These are phyloP conservation scores for Adansonia rubrostipa DNA, from an alignment of 441 rosid species.

Conservation along the genomic window DNA sequence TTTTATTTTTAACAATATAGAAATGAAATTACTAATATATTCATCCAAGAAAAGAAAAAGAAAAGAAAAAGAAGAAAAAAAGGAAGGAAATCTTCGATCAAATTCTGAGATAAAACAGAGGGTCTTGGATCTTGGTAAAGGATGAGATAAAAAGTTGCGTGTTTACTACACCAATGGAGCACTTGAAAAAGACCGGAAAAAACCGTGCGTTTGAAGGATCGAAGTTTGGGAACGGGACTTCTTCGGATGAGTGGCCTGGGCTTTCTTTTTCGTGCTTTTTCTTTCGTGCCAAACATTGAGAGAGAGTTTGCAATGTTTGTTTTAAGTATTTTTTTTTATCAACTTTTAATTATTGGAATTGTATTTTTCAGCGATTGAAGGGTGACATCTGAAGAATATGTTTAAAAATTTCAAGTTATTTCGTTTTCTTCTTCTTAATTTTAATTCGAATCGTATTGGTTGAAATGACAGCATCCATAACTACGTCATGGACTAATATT, in stretches of 20 bases:
- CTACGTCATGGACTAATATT: background rate
- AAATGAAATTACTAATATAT: background rate
- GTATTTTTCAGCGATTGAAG: background rate
- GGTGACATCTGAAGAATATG: background rate
- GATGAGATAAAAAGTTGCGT: conserved; percentile 2
- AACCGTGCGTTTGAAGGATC: conserved; percentile 4
- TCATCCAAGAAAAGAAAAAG: background rate
- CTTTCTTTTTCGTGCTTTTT: background rate
- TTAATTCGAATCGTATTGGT: background rate
- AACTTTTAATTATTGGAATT: background rate
- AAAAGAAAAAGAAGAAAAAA: background rate
- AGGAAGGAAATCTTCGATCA: background rate
- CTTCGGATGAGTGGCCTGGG: background rate
- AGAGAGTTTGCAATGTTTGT: background rate
- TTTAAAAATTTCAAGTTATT: background rate
- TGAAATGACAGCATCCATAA: background rate
- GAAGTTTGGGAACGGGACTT: background rate
- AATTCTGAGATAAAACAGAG: background rate
- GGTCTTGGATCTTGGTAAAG: background rate
- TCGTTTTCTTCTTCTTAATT: background rate
- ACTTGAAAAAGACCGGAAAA: background rate
- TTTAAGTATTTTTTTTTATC: background rate
- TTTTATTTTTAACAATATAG: background rate
- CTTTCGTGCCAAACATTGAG: background rate
- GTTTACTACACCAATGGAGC: background rate